phyloP scores from a whole-genome alignment of 2,329 filamentous ascomycete species.

The Calonectria pseudoreteaudii region DNA sequence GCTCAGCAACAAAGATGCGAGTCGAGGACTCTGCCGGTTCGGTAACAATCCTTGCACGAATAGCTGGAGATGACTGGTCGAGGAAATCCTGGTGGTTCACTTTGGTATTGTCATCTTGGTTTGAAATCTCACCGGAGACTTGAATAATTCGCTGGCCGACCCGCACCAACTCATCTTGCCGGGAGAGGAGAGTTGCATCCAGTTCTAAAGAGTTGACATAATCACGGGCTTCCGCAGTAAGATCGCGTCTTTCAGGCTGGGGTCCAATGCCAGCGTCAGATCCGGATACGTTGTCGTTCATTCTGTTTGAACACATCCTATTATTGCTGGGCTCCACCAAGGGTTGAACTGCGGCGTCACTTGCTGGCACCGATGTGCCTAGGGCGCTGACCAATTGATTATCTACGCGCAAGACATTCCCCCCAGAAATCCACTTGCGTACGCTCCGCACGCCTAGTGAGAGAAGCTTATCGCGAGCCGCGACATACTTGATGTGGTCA shows the following conservation, averaged over 20 bases:
- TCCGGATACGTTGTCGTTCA: not conserved
- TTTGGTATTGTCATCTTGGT: conserved; percentile 12
- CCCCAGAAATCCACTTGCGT: conserved; percentile 19
- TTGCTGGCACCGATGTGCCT: conserved; percentile 30
- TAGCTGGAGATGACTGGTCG: conserved; percentile 8
- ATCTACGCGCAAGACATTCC: not conserved
- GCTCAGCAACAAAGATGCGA: conserved; percentile 33
- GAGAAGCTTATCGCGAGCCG: conserved; percentile 33
- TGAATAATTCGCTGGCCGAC: conserved; percentile 36
- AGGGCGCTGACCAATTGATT: not conserved
- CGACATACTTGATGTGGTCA: conserved; percentile 23
- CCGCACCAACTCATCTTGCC: conserved; percentile 28
- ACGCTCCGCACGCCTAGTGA: conserved; percentile 29
- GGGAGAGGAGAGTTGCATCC: conserved; percentile 17
- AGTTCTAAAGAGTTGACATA: conserved; percentile 29
- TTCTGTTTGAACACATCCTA: not conserved
- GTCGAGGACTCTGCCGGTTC: conserved; percentile 13
- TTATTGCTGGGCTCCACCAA: not conserved
- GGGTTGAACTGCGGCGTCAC: conserved; percentile 27
- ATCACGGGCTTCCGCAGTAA: conserved; percentile 21
- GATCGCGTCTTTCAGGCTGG: conserved; percentile 9
- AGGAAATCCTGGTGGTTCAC: conserved; percentile 29
- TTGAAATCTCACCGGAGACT: conserved; percentile 2
- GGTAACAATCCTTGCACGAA: conserved; percentile 12
- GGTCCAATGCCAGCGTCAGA: not conserved